Conservation (phyloP, 257 asterid species). For the Paraleonurus japonicus region DNA sequence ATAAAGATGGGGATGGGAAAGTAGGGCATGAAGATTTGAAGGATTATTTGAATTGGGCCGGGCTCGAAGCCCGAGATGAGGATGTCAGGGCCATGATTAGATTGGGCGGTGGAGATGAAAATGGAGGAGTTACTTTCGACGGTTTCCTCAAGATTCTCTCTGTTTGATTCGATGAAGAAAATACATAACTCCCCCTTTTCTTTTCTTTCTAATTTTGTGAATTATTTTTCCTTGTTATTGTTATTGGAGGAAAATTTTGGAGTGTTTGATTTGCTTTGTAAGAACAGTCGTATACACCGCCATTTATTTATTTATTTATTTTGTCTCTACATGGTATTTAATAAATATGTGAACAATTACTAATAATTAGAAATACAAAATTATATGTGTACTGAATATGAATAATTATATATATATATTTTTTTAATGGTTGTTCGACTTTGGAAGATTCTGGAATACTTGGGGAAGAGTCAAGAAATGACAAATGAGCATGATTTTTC, state of each 20-base stretch:
- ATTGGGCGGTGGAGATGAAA: constrained; percentile 61
- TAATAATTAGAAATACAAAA: too few species aligned
- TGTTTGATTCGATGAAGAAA: constrained; percentile 31
- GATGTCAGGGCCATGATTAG: constrained; percentile 81
- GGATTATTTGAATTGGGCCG: constrained; percentile 60
- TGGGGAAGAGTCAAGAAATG: neutral
- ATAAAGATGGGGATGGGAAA: constrained; percentile 87
- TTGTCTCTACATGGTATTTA: neutral
- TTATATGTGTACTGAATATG: too few species aligned
- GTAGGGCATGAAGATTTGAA: constrained; percentile 72
- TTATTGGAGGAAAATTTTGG: neutral
- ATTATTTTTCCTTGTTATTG: too few species aligned
- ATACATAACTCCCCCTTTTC: neutral
- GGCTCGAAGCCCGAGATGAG: constrained; percentile 65
- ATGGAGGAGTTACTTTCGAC: constrained; percentile 66
- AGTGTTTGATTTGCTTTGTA: neutral
- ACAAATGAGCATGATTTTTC: neutral
- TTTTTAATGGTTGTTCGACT: neutral
- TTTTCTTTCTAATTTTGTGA: neutral
- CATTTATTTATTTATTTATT: too few species aligned
- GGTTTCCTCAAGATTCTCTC: constrained; percentile 67
- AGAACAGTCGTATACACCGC: neutral
- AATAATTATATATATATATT: neutral
- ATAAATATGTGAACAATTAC: too few species aligned
- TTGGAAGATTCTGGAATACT: constrained; percentile 16